Conservation (phyloP, 768 basidiomycete species). For the Amanita polypyramis region DNA sequence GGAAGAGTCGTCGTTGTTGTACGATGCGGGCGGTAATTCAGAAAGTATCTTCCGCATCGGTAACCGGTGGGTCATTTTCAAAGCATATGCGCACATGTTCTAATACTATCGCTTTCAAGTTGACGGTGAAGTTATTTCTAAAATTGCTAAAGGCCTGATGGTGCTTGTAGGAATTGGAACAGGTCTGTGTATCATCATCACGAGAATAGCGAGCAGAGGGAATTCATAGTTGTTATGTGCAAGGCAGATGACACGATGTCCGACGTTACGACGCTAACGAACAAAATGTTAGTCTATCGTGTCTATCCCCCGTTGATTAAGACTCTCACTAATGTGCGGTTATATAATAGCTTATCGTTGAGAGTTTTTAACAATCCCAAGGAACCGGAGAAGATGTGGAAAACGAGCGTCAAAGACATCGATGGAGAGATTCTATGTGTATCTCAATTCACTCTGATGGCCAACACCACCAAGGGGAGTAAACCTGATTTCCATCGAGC, state of each 20-base stretch:
- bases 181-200: constrained; percentile 33
- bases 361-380: constrained; percentile 58
- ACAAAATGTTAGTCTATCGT: constrained; percentile 56
- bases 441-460: constrained; percentile 88
- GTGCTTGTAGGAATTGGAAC: constrained; percentile 83
- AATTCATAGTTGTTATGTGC: constrained; percentile 11
- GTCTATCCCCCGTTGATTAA: constrained; percentile 2
- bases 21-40: constrained; percentile 82
- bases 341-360: constrained; percentile 45
- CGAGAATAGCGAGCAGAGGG: background rate
- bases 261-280: constrained; percentile 64
- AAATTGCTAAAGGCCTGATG: constrained; percentile 79
- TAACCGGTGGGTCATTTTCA: constrained; percentile 40
- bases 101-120: constrained; percentile 34
- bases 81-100: constrained; percentile 5
- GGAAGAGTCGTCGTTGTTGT: background rate
- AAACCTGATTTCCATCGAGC: constrained; percentile 91
- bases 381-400: constrained; percentile 68
- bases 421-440: constrained; percentile 89
- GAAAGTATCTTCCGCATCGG: constrained; percentile 76
- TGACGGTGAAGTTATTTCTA: constrained; percentile 67
- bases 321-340: background rate
- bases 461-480: constrained; percentile 78
- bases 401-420: constrained; percentile 76
- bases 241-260: constrained; percentile 68